Base-by-base conservation (phyloP, 257 asterid genomes). In the Thymus mandschuricus region DNA sequence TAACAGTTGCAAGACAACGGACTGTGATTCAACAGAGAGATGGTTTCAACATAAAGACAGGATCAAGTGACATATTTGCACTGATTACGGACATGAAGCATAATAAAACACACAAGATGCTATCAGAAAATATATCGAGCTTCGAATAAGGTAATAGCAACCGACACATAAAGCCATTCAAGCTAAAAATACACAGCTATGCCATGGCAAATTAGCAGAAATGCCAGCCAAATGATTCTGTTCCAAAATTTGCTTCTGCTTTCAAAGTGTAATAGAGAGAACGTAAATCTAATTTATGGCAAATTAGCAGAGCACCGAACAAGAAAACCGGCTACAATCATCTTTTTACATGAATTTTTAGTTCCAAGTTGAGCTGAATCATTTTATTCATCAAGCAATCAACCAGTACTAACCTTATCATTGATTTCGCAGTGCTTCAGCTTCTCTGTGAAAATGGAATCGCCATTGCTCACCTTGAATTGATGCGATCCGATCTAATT, bases 401-500 rank as follows among this genome's bases (percentile, higher is more conserved):
- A 8, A 46, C 8, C 48, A 68, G 70, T 49, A 35, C 61, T 31
- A 33, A 93, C 99, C 97, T 91, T 94, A 81, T 94, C 99, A 78
- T 88, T 89, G 68, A 94, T 79, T 40, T 91, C 88, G 67, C 99
- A 91, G 75, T 85, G 81, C 92, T 94, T 91, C 91, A 91, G 74
- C 80, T 69, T 88, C 89, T 94, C 99, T 1, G 83, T 73, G 61
- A 75, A 94, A 69, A 91, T 91, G 75, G 79, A 69, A 79, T 93
- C 98, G 30, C 91, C 82, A 67, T 91, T 93, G 92, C 98, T 87
- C 79, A 91, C 97, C 79, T 93, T 93, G 84, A 91, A 93, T 76
- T 93, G 97, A 78, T 93, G 97, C 44, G 98, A 87, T 54, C 98
- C 98, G 82, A 93, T 82, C 98, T 93, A 84, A 73, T 73, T 8